Evolutionary conservation across 441 rosid genomes (phyloP).

Genomic region (Flueggea neowawraea): DNA sequence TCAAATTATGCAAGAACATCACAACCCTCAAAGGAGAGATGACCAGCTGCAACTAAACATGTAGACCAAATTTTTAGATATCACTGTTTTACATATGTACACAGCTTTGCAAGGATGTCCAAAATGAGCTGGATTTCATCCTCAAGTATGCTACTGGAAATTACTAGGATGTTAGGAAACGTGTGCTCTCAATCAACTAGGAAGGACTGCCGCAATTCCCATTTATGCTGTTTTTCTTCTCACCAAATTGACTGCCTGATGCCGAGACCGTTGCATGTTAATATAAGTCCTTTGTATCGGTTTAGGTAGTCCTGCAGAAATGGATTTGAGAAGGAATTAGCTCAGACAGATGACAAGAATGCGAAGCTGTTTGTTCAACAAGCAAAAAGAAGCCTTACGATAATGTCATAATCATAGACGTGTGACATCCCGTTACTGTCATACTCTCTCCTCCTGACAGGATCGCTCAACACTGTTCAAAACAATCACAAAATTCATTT

Average conservation of each 20-base stretch:
- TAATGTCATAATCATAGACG: constrained; percentile 51
- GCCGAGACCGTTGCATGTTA: constrained; percentile 95
- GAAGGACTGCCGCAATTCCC: neutral
- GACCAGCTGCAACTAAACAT: too few relatives aligned
- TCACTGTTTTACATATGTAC: neutral
- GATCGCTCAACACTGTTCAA: constrained; percentile 73
- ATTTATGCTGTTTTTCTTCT: neutral
- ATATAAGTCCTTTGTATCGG: constrained; percentile 82
- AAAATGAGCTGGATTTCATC: neutral
- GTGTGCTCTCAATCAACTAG: neutral
- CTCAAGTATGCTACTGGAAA: neutral
- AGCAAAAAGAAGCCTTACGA: constrained; percentile 25
- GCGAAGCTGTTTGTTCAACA: neutral
- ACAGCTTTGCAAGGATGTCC: neutral
- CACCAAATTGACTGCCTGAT: constrained; percentile 74
- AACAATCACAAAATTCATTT: constrained; percentile 12
- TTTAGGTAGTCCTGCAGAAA: constrained; percentile 75
- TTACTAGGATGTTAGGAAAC: neutral
- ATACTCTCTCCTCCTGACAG: constrained; percentile 67
- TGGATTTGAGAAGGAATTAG: neutral
- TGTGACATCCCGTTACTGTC: constrained; percentile 66
- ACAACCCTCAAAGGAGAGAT: too few relatives aligned
- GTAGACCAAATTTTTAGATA: neutral
- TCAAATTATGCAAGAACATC: too few relatives aligned
- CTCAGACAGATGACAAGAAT: neutral